Evolutionary conservation across 2,329 filamentous ascomycete genomes (phyloP), one percentile per base, ranked within the genome.

Genomic region (Plenodomus lindquistii): DNA sequence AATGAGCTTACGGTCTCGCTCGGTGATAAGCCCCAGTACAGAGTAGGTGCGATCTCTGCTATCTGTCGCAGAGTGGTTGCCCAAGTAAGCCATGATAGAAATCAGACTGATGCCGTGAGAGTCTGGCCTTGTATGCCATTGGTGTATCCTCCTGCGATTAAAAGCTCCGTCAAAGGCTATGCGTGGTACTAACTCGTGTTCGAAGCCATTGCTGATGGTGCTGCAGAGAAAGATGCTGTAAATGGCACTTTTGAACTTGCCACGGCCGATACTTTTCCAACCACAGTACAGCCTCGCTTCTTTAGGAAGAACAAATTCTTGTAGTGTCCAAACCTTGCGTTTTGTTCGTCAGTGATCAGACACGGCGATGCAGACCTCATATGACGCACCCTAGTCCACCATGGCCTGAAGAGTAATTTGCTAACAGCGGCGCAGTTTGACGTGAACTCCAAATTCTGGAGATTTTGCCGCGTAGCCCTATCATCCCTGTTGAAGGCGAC

Each of bases 161-260:
- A 65, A 69, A 1, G 65, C 62, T 8, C 60, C 55, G 40, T 65
- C 63, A 24, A 69, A 69, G 2, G 54, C 45, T 6, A 51, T 49
- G 1, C 66, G 47, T 10, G 62, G 64, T 1, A 69, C 53, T 9
- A 66, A 50, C 19, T 63, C 55, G 37, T 62, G 54, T 38, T 60
- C 58, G 18, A 65, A 60, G 0, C 62, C 62, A 8, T 44, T 53
- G 15, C 49, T 55, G 31, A 57, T 54, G 4, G 54, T 59, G 35
- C 59, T 63, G 42, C 58, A 61, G 2, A 65, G 51, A 20, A 66
- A 62, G 15, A 69, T 67, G 38, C 57, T 60, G 53, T 69, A 69
- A 40, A 69, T 60, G 0, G 64, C 64, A 13, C 55, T 57, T 21
- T 66, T 67, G 52, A 67, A 62, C 15, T 58, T 60, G 4, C 60